Conservation (phyloP, 2,329 filamentous ascomycete species). For the Zymoseptoria ardabiliae region DNA sequence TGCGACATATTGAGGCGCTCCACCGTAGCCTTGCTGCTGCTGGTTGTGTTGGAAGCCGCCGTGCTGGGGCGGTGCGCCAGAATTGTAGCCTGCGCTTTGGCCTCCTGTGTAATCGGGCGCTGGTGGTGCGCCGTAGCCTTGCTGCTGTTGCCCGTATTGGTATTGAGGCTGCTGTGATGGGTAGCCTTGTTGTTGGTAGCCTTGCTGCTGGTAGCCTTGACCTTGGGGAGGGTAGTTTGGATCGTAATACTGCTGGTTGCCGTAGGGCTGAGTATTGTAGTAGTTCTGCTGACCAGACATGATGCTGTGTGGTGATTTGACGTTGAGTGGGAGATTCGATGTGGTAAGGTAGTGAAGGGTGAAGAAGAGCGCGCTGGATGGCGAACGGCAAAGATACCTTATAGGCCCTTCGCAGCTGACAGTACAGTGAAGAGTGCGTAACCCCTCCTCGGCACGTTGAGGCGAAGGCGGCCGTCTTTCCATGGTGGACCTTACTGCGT, state of each 20-base stretch:
- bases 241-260: constrained; percentile 13
- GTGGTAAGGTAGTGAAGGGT: neutral
- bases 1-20: constrained; percentile 16
- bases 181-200: constrained; percentile 15
- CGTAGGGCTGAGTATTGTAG: constrained; percentile 20
- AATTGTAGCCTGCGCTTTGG: constrained; percentile 23
- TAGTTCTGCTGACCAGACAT: constrained; percentile 19
- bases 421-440: neutral
- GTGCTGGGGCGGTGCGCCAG: constrained; percentile 19
- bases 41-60: constrained; percentile 24
- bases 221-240: constrained; percentile 17
- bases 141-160: constrained; percentile 23
- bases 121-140: constrained; percentile 22
- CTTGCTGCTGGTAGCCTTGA: constrained; percentile 8
- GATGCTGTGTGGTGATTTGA: neutral
- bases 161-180: constrained; percentile 2
- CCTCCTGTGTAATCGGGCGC: constrained; percentile 21
- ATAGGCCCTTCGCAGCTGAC: neutral
- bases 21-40: constrained; percentile 5
- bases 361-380: neutral
- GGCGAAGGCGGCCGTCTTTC: neutral
- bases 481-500: too few species aligned
- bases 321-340: neutral
- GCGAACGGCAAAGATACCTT: neutral
- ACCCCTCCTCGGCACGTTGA: neutral